phyloP scores from a whole-genome alignment of 768 basidiomycete genomes.

The Lactarius indigo region DNA sequence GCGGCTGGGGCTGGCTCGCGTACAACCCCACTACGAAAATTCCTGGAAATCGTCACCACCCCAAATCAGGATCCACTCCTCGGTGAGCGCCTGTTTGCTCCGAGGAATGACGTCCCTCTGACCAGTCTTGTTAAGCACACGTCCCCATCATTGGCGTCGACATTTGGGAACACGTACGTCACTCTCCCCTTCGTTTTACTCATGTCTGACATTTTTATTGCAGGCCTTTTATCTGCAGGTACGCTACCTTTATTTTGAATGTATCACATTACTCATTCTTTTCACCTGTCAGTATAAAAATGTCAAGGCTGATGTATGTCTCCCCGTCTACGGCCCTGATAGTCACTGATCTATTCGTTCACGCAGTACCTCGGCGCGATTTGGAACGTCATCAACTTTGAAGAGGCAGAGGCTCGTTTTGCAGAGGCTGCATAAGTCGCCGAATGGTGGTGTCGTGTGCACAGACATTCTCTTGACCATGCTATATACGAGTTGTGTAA shows the following conservation, averaged over 20 bases:
- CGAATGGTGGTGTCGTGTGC: not conserved
- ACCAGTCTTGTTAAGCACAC: constrained; percentile 50
- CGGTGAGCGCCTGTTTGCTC: constrained; percentile 34
- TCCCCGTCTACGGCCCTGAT: not conserved
- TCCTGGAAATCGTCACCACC: constrained; percentile 89
- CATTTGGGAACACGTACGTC: constrained; percentile 83
- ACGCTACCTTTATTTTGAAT: not conserved
- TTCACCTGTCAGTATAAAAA: constrained; percentile 67
- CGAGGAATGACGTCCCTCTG: not conserved
- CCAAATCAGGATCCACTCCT: constrained; percentile 93
- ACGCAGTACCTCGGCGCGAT: constrained; percentile 87
- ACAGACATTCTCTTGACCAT: not conserved
- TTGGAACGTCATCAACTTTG: constrained; percentile 96
- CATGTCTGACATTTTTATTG: constrained; percentile 36
- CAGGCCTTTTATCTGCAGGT: constrained; percentile 24
- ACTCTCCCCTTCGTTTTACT: constrained; percentile 40
- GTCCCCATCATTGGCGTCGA: constrained; percentile 93
- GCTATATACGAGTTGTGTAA: not conserved
- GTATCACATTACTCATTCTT: not conserved
- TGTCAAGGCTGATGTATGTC: constrained; percentile 87
- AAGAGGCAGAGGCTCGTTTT: constrained; percentile 73
- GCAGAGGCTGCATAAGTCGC: constrained; percentile 35
- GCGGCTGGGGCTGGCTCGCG: constrained; percentile 98
- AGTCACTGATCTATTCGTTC: constrained; percentile 5
- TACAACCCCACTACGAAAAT: constrained; percentile 61